These are phyloP conservation scores for Rhodamnia rubescens DNA, from an alignment of 345 rosid species.

Conservation along the genomic window DNA sequence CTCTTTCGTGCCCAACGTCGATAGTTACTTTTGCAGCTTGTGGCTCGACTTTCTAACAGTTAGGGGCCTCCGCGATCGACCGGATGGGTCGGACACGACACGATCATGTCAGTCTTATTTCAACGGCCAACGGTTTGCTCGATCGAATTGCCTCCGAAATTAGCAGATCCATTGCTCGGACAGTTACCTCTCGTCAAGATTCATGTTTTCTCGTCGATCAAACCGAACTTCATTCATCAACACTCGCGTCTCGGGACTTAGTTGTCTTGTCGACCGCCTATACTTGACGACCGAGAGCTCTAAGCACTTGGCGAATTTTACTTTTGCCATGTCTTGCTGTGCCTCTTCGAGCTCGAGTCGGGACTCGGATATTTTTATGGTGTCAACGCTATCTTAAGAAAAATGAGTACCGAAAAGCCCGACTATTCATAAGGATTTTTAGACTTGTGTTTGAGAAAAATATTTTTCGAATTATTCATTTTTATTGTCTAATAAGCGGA, in stretches of 20 bases:
- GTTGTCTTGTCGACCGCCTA: fast-evolving
- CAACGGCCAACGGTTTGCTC: neutral
- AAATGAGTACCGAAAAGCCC: neutral
- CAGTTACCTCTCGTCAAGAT: neutral
- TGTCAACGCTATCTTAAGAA: neutral
- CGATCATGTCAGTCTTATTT: neutral
- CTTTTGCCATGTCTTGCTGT: neutral
- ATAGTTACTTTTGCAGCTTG: neutral
- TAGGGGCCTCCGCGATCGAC: neutral
- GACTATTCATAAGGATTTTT: neutral
- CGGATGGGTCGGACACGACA: neutral
- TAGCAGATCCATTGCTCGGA: neutral
- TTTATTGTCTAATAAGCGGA: too few species aligned
- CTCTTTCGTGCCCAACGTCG: neutral
- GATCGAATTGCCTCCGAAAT: neutral
- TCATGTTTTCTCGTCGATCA: neutral
- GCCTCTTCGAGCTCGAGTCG: neutral
- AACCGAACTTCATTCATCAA: neutral
- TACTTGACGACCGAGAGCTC: neutral
- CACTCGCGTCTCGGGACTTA: neutral
- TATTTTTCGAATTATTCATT: too few species aligned
- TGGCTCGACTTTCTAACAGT: neutral
- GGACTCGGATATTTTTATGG: too few species aligned
- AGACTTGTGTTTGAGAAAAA: too few species aligned
- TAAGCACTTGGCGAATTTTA: neutral